Evolutionary conservation across 441 rosid species (phyloP).

Genomic region (Pelargonium fulgidum): DNA sequence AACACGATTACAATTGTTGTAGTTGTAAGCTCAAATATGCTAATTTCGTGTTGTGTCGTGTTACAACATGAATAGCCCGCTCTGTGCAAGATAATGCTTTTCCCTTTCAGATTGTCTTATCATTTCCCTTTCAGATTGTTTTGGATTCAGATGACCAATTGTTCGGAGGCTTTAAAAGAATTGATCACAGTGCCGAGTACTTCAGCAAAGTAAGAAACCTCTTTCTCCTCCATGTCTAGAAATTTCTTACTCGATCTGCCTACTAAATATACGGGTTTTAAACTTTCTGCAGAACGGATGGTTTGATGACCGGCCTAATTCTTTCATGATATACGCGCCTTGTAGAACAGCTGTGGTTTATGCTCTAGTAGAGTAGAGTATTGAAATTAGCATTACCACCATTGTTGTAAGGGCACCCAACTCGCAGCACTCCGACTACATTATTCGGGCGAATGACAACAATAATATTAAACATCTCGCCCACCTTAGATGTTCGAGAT

Average conservation of each 20-base stretch:
- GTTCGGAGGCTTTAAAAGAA: constrained; percentile 75
- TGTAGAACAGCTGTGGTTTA: constrained; percentile 85
- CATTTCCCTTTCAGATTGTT: constrained; percentile 44
- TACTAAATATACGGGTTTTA: not conserved
- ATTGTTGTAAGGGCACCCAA: not conserved
- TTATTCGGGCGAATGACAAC: not conserved
- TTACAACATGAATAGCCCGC: too few relatives aligned
- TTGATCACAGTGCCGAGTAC: constrained; percentile 55
- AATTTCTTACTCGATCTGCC: not conserved
- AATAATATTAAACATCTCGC: not conserved
- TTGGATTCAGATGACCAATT: constrained; percentile 72
- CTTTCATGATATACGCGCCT: constrained; percentile 77
- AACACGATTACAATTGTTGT: too few relatives aligned
- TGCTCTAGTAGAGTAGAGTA: constrained; percentile 51
- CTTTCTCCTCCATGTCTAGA: not conserved
- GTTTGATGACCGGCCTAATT: constrained; percentile 65
- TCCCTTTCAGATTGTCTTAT: too few relatives aligned
- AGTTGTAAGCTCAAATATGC: too few relatives aligned
- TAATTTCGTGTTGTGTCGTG: too few relatives aligned
- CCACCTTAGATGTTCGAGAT: not conserved
- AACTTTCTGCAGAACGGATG: constrained; percentile 57
- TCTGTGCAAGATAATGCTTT: not conserved
- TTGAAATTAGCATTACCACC: not conserved
- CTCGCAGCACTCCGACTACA: not conserved
- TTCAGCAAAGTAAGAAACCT: constrained; percentile 61